These are phyloP conservation scores for Heliamphora pulchella DNA, from an alignment of 179 eudicot genomes.

Conservation along the genomic window DNA sequence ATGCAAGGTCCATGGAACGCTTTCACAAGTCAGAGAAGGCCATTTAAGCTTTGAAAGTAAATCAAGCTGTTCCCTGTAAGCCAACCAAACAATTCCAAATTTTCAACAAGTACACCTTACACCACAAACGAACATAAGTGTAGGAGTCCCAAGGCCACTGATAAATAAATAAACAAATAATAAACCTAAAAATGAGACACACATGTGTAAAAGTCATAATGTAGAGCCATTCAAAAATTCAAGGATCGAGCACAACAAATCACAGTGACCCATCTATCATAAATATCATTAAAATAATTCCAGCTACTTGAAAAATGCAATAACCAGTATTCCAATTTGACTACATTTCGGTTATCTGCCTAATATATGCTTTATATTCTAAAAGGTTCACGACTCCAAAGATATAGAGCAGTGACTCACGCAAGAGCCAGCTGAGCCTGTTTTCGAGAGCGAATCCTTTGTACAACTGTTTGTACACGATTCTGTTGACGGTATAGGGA, in stretches of 20 bases:
- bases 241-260: slow-evolving; percentile 1
- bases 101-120: slow-evolving; percentile 22
- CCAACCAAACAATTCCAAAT: slow-evolving; percentile 40
- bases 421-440: slow-evolving; percentile 86
- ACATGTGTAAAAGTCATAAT: background rate
- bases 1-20: slow-evolving; percentile 76
- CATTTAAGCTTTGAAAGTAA: slow-evolving; percentile 57
- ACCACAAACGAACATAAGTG: slow-evolving; percentile 11
- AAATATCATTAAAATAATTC: slow-evolving; percentile 7
- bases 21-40: slow-evolving; percentile 60
- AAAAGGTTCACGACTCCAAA: slow-evolving; percentile 25
- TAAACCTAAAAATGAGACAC: background rate
- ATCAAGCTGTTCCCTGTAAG: slow-evolving; percentile 86
- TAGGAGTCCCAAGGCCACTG: background rate
- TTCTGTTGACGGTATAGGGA: slow-evolving; percentile 79
- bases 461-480: slow-evolving; percentile 73
- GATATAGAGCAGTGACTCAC: slow-evolving; percentile 71
- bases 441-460: slow-evolving; percentile 74
- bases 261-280: slow-evolving; percentile 6
- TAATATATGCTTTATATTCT: slow-evolving; percentile 11
- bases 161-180: slow-evolving; percentile 1
- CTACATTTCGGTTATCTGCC: slow-evolving; percentile 22
- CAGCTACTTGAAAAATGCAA: slow-evolving; percentile 7
- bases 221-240: slow-evolving; percentile 10
- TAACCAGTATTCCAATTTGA: slow-evolving; percentile 5